Conservation (phyloP, 345 rosid species). For the Aquilaria sinensis region DNA sequence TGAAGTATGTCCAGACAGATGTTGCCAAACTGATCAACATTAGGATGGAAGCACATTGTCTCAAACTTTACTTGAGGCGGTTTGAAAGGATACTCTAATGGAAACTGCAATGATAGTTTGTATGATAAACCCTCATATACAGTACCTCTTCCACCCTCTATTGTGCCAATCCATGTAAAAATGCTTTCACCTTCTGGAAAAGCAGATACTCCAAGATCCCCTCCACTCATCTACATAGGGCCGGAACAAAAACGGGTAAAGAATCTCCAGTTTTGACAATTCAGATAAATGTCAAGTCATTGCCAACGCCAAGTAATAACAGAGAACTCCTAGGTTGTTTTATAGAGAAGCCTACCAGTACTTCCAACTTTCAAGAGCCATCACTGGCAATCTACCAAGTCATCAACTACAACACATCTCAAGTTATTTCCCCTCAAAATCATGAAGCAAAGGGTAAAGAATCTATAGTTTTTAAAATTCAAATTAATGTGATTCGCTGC, state of each 20-base stretch:
- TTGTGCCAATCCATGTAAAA: conserved; percentile 61
- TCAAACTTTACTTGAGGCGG: conserved; percentile 65
- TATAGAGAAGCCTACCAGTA: too few relatives aligned
- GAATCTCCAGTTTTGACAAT: too few relatives aligned
- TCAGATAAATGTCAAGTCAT: too few relatives aligned
- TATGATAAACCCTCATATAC: conserved; percentile 59
- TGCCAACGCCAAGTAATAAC: too few relatives aligned
- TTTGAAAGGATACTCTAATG: conserved; percentile 62
- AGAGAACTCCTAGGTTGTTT: too few relatives aligned
- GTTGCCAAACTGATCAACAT: conserved; percentile 59
- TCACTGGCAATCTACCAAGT: too few relatives aligned
- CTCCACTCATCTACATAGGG: conserved; percentile 48
- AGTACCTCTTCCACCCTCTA: conserved; percentile 53
- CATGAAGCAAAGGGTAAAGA: too few relatives aligned
- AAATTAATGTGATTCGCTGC: too few relatives aligned
- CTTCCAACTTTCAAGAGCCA: too few relatives aligned
- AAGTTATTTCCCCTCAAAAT: too few relatives aligned
- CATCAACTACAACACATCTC: too few relatives aligned
- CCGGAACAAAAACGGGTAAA: not conserved
- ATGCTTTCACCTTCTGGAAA: conserved; percentile 68
- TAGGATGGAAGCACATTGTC: conserved; percentile 66
- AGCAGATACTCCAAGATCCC: conserved; percentile 56
- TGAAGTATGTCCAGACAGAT: conserved; percentile 73
- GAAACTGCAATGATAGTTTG: conserved; percentile 53
- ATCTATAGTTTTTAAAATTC: too few relatives aligned